phyloP scores from a whole-genome alignment of 2,329 filamentous ascomycete genomes.

The Ophiostoma australiae region DNA sequence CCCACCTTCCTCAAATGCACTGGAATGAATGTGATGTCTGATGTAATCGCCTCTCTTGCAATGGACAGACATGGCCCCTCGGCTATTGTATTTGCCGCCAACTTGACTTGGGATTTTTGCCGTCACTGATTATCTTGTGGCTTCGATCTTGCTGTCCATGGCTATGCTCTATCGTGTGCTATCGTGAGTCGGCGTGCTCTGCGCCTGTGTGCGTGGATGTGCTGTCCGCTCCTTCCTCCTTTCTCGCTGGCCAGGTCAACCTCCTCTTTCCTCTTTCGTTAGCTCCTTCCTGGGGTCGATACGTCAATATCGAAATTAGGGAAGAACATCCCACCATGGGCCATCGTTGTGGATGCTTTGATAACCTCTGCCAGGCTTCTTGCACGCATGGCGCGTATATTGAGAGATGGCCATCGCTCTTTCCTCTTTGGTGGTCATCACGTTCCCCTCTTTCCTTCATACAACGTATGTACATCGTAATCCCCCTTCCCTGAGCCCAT shows the following conservation, averaged over 20 bases:
- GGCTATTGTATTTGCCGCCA: background rate
- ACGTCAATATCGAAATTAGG: conserved; percentile 9
- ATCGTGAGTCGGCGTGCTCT: background rate
- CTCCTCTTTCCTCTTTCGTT: conserved; percentile 18
- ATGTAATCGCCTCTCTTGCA: background rate
- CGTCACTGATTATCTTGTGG: background rate
- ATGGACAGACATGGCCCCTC: background rate
- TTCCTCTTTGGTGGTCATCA: conserved; percentile 7
- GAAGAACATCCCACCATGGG: conserved; percentile 22
- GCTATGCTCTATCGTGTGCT: background rate
- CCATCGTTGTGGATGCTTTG: background rate
- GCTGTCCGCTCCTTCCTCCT: conserved; percentile 11
- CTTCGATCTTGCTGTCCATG: background rate
- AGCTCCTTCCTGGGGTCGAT: conserved; percentile 16
- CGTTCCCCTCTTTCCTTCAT: background rate
- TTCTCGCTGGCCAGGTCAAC: conserved; percentile 19
- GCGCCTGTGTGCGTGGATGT: background rate
- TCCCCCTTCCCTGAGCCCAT: background rate
- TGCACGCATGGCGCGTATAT: conserved; percentile 6
- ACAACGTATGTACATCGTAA: background rate
- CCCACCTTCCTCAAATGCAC: conserved; percentile 18
- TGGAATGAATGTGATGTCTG: background rate
- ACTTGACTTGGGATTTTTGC: background rate
- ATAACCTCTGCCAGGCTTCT: background rate
- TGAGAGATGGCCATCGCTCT: background rate